Evolutionary conservation across 805 yeast species (phyloP), one percentile per base, ranked within the genome.

Genomic region (Candida rishiriensis): DNA sequence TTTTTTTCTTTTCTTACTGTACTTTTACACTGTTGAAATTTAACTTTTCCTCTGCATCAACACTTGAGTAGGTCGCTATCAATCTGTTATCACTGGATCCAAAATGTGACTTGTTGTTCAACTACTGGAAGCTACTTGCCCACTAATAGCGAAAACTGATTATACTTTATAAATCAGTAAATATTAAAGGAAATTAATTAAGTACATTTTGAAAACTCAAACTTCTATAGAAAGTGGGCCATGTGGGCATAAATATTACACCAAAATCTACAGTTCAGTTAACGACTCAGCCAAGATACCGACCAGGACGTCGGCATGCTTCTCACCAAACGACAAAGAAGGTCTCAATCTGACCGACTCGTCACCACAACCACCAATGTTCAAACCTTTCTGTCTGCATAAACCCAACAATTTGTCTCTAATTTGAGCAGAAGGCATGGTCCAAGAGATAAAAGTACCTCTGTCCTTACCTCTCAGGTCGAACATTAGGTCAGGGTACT

Each of bases 401-500:
- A 55, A 57, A 34, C 59, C 52, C 52, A 81, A 66, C 40, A 81
- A 65, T 36, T 66, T 57, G 50, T 75, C 73, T 65, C 87, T 73
- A 32, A 56, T 57, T 14, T 58, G 66, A 9, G 71, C 58, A 37
- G 68, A 60, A 33, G 66, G 69, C 54, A 75, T 65, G 58, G 78
- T 83, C 78, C 81, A 81, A 9, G 87, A 85, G 53, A 81, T 79
- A 57, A 79, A 81, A 16, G 83, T 77, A 44, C 83, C 87, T 54
- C 75, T 76, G 51, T 70, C 67, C 54, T 80, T 74, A 43, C 88
- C 88, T 65, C 88, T 74, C 58, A 81, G 69, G 59, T 75, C 76
- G 40, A 57, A 57, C 33, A 77, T 61, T 43, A 61, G 59, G 9
- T 55, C 54, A 8, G 81, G 77, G 57, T 69, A 66, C 47, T 69